Evolutionary conservation across 768 basidiomycete genomes (phyloP).

Genomic region (Megacollybia marginata): DNA sequence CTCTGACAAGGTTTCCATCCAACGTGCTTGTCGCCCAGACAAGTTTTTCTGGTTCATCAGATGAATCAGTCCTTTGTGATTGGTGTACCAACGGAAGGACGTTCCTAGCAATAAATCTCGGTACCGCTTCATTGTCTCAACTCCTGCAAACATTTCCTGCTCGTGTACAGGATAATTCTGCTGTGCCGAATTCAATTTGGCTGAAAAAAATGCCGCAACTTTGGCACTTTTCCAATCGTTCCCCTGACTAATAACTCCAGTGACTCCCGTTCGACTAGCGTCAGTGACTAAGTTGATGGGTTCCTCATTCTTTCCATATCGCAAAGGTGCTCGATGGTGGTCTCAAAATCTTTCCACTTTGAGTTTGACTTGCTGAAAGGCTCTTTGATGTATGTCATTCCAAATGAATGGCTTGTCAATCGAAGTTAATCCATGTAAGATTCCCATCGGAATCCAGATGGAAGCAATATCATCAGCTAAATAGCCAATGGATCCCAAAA

Average conservation of each 20-base stretch:
- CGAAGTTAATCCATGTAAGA: slow-evolving; percentile 14
- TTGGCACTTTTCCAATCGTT: slow-evolving; percentile 20
- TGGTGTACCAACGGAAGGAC: slow-evolving; percentile 4
- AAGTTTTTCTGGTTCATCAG: slow-evolving; percentile 15
- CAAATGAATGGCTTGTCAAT: slow-evolving; percentile 15
- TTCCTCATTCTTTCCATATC: slow-evolving; percentile 10
- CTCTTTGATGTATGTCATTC: slow-evolving; percentile 14
- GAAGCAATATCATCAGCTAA: slow-evolving; percentile 17
- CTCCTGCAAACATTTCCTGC: slow-evolving; percentile 18
- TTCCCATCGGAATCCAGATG: slow-evolving; percentile 22
- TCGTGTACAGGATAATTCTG: slow-evolving; percentile 25
- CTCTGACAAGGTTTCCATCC: not conserved
- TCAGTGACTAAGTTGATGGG: slow-evolving; percentile 25
- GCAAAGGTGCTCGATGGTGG: slow-evolving; percentile 11
- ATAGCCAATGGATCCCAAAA: slow-evolving; percentile 29
- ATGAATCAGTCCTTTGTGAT: slow-evolving; percentile 5
- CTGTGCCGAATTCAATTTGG: slow-evolving; percentile 25
- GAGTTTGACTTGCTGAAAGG: slow-evolving; percentile 29
- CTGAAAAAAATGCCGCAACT: slow-evolving; percentile 26
- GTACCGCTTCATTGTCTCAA: slow-evolving; percentile 10
- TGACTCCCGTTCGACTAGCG: slow-evolving; percentile 20
- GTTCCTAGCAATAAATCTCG: slow-evolving; percentile 9
- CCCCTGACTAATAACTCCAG: slow-evolving; percentile 22
- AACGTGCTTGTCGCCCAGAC: slow-evolving; percentile 15
- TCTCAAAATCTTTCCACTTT: slow-evolving; percentile 10